These are phyloP conservation scores for Clavispora phyllophila DNA, from an alignment of 805 yeast genomes.

Conservation along the genomic window DNA sequence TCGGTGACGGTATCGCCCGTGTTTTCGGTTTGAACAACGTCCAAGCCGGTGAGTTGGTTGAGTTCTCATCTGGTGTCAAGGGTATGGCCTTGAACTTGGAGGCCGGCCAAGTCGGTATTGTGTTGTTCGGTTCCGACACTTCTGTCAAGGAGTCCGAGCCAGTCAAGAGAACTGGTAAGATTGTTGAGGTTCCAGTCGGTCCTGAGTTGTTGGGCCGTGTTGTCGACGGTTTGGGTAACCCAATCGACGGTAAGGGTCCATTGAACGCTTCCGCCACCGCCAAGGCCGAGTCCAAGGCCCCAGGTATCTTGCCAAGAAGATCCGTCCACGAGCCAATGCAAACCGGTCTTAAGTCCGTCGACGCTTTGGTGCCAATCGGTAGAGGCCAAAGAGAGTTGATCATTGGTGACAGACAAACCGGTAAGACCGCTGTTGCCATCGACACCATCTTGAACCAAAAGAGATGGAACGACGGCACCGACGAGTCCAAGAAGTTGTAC, in stretches of 20 bases:
- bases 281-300: conserved; percentile 99
- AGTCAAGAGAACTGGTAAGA: conserved; percentile 99
- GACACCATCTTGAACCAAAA: conserved; percentile 98
- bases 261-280: conserved; percentile 75
- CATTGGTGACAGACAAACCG: conserved; percentile 99
- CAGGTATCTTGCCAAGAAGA: conserved; percentile 99
- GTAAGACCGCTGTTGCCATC: conserved; percentile 98
- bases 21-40: conserved; percentile 98
- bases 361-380: conserved; percentile 98
- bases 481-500: conserved; percentile 97
- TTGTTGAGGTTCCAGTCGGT: conserved; percentile 99
- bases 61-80: conserved; percentile 98
- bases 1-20: conserved; percentile 99
- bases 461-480: conserved; percentile 94
- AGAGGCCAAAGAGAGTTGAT: conserved; percentile 99
- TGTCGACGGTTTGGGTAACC: conserved; percentile 98
- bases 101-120: conserved; percentile 99
- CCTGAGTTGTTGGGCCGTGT: conserved; percentile 98
- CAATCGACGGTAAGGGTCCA: conserved; percentile 99
- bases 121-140: conserved; percentile 98
- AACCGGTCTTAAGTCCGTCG: conserved; percentile 99
- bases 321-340: conserved; percentile 99
- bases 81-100: conserved; percentile 99
- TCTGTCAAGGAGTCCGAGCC: conserved; percentile 98
- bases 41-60: conserved; percentile 99